Percentiles rank a stretch among this genome's conserved stretches.
These are phyloP conservation scores for Syzygium syzygioides DNA, from an alignment of 441 rosid genomes.

Conservation along the genomic window DNA sequence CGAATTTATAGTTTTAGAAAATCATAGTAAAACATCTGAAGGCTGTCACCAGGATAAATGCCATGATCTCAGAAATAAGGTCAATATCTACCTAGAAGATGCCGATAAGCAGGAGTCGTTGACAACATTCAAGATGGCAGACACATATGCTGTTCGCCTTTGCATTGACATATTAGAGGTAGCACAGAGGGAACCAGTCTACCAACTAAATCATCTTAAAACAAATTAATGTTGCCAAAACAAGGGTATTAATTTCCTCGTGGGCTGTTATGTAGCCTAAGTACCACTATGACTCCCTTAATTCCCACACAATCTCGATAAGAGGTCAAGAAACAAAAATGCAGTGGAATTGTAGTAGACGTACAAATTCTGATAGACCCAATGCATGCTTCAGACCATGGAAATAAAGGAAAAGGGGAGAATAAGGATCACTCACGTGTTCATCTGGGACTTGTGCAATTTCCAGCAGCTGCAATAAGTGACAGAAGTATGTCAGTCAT, in stretches of 20 bases:
- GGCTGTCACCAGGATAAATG: neutral
- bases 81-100: neutral
- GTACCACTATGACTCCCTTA: neutral
- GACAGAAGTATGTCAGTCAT: neutral
- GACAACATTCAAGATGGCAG: neutral
- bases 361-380: neutral
- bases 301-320: neutral
- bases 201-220: neutral
- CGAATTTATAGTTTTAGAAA: neutral
- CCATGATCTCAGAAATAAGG: neutral
- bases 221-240: neutral
- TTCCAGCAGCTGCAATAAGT: slow-evolving; percentile 75
- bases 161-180: neutral
- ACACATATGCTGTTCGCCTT: neutral
- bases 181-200: neutral
- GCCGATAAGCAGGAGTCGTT: neutral
- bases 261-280: neutral
- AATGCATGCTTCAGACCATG: neutral
- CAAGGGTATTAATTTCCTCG: neutral
- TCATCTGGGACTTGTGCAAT: slow-evolving; percentile 94
- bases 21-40: neutral
- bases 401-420: neutral
- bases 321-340: neutral
- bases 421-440: slow-evolving; percentile 50
- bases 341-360: neutral